Percentiles rank a stretch among this genome's conserved stretches.
Conservation (phyloP, 768 basidiomycete species). For the Phallus indusiatus region DNA sequence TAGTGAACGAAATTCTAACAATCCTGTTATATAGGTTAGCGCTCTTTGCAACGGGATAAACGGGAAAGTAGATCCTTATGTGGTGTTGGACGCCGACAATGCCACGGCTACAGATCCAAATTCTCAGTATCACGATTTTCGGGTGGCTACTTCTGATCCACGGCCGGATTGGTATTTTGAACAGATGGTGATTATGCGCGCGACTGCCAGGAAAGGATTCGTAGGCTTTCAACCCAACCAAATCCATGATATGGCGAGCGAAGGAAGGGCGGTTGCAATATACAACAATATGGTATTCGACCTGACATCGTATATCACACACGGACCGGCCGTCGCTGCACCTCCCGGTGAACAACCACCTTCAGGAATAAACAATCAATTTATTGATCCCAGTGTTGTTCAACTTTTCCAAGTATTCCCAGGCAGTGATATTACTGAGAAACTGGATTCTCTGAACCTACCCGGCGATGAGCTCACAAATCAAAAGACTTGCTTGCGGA, state of each 20-base stretch:
- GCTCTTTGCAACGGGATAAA: conserved; percentile 84
- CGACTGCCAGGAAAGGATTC: conserved; percentile 80
- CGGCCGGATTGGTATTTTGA: conserved; percentile 99
- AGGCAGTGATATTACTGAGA: conserved; percentile 76
- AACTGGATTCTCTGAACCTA: conserved; percentile 52
- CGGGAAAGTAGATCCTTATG: conserved; percentile 76
- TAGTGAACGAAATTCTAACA: neutral
- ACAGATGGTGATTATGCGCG: conserved; percentile 88
- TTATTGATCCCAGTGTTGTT: conserved; percentile 65
- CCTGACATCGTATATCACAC: conserved; percentile 67
- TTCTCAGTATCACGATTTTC: conserved; percentile 92
- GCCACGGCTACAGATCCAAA: conserved; percentile 53
- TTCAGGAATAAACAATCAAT: conserved; percentile 37
- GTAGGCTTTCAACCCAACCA: conserved; percentile 73
- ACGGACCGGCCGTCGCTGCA: conserved; percentile 46
- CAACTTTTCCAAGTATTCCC: conserved; percentile 67
- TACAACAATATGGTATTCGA: conserved; percentile 85
- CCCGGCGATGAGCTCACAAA: conserved; percentile 49
- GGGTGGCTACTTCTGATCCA: conserved; percentile 75
- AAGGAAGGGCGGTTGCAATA: conserved; percentile 65
- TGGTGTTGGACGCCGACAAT: conserved; percentile 70
- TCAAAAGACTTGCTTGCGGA: conserved; percentile 85
- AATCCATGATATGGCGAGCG: conserved; percentile 58
- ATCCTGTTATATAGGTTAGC: conserved; percentile 48
- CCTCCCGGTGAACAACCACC: conserved; percentile 40